A percentile compares a stretch with the other conserved stretches of the same genome.
Evolutionary conservation across 371 early-diverging fungal genomes (phyloP).

Genomic region (Mucor indicus): DNA sequence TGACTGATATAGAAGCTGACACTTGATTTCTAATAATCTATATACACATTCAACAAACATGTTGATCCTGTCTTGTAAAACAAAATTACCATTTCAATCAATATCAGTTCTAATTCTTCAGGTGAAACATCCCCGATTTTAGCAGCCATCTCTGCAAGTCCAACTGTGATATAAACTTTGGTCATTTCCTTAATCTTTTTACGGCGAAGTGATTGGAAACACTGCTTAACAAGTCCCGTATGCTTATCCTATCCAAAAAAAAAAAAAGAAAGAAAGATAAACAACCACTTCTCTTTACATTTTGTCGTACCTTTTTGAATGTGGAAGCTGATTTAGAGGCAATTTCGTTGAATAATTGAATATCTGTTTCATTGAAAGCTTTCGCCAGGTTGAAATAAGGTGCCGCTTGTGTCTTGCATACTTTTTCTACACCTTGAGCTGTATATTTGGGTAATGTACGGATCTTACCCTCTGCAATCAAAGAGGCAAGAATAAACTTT

Average conservation of each 20-base stretch:
- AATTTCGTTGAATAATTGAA: slow-evolving; percentile 29
- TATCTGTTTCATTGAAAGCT: slow-evolving; percentile 52
- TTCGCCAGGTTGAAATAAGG: slow-evolving; percentile 58
- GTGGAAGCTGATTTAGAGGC: slow-evolving; percentile 22
- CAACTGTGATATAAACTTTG: slow-evolving; percentile 73
- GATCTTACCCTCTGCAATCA: slow-evolving; percentile 59
- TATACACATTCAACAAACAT: no score
- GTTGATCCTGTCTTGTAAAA: no score
- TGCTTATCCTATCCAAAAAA: slow-evolving; percentile 48
- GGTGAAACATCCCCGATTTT: slow-evolving; percentile 33
- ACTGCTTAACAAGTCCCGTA: slow-evolving; percentile 72
- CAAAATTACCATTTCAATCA: slow-evolving; percentile 57
- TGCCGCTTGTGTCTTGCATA: slow-evolving; percentile 37
- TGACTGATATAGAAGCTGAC: slow-evolving; percentile 56
- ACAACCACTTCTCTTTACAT: neutral
- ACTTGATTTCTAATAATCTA: slow-evolving; percentile 58
- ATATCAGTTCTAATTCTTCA: slow-evolving; percentile 36
- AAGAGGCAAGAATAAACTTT: slow-evolving; percentile 61
- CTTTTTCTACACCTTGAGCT: slow-evolving; percentile 46
- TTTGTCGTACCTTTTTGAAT: slow-evolving; percentile 26
- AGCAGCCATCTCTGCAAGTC: slow-evolving; percentile 65
- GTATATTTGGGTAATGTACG: slow-evolving; percentile 64
- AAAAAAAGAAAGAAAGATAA: neutral
- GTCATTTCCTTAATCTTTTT: slow-evolving; percentile 71
- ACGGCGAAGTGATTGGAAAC: slow-evolving; percentile 50